Evolutionary conservation across 2,329 filamentous ascomycete species (phyloP).

Genomic region (Microascus cirrosus): DNA sequence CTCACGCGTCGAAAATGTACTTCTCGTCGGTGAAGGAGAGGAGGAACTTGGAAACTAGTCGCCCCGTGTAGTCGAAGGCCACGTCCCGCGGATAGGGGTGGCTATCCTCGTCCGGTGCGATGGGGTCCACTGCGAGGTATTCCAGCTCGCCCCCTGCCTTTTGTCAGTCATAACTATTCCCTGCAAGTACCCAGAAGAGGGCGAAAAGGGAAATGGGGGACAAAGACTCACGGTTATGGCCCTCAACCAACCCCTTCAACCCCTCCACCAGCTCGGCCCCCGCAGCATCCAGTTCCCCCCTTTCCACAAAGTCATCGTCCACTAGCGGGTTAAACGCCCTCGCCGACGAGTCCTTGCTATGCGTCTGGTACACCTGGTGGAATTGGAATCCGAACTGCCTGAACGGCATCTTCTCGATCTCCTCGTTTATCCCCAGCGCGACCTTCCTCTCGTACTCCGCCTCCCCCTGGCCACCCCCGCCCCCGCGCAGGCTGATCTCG

Average conservation of each 20-base stretch:
- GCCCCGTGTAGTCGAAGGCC: constrained; percentile 38
- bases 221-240: constrained; percentile 30
- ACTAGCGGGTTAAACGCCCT: constrained; percentile 45
- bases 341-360: constrained; percentile 33
- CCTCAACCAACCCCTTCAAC: constrained; percentile 31
- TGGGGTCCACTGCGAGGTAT: constrained; percentile 33
- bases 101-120: constrained; percentile 30
- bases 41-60: constrained; percentile 41
- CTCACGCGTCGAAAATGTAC: constrained; percentile 27
- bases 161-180: background rate
- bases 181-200: background rate
- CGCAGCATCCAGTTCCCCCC: constrained; percentile 32
- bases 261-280: constrained; percentile 32
- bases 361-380: constrained; percentile 48
- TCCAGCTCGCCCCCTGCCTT: constrained; percentile 25
- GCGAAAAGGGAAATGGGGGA: background rate
- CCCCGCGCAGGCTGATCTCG: constrained; percentile 29
- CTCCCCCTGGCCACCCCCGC: background rate
- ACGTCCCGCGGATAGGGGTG: constrained; percentile 36
- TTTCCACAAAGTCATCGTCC: constrained; percentile 28
- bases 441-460: constrained; percentile 26
- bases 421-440: constrained; percentile 33
- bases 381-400: constrained; percentile 50
- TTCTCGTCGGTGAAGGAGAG: constrained; percentile 41
- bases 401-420: constrained; percentile 48